A percentile compares a stretch with the other conserved stretches of the same genome.
phyloP scores from a whole-genome alignment of 441 rosid genomes.

The Brassica hybrid region DNA sequence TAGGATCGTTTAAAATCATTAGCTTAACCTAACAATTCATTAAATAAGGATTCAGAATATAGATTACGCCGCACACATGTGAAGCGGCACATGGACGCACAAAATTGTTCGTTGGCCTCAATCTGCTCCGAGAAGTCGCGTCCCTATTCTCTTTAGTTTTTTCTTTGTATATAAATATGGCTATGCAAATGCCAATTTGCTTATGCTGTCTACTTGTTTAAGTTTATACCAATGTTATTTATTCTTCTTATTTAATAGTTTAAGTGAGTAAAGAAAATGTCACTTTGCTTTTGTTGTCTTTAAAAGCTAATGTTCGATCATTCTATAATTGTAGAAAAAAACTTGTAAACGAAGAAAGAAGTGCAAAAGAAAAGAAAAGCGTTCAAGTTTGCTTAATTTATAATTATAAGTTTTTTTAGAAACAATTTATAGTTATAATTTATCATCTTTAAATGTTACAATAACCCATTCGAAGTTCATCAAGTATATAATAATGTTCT shows the following conservation, averaged over 20 bases:
- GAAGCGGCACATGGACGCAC: slow-evolving; percentile 35
- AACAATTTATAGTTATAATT: background rate
- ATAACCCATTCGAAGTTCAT: background rate
- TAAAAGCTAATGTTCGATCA: background rate
- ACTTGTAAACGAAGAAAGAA: background rate
- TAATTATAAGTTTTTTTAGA: background rate
- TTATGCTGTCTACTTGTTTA: slow-evolving; percentile 28
- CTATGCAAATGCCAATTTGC: slow-evolving; percentile 19
- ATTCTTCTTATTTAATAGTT: background rate
- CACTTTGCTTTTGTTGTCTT: slow-evolving; percentile 22
- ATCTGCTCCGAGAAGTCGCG: slow-evolving; percentile 46
- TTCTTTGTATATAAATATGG: background rate
- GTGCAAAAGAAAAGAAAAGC: background rate
- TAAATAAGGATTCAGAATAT: background rate
- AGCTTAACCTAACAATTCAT: slow-evolving; percentile 11
- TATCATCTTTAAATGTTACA: no score
- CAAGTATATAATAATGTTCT: background rate
- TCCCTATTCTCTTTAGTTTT: slow-evolving; percentile 11
- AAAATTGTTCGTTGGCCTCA: slow-evolving; percentile 39
- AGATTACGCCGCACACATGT: slow-evolving; percentile 40
- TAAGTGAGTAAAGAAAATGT: background rate
- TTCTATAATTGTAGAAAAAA: background rate
- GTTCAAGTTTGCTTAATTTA: background rate
- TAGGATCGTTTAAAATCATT: slow-evolving; percentile 13
- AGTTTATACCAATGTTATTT: background rate